Evolutionary conservation across 257 asterid genomes (phyloP), one percentile per base, ranked within the genome.

Genomic region (Lycium ferocissimum): DNA sequence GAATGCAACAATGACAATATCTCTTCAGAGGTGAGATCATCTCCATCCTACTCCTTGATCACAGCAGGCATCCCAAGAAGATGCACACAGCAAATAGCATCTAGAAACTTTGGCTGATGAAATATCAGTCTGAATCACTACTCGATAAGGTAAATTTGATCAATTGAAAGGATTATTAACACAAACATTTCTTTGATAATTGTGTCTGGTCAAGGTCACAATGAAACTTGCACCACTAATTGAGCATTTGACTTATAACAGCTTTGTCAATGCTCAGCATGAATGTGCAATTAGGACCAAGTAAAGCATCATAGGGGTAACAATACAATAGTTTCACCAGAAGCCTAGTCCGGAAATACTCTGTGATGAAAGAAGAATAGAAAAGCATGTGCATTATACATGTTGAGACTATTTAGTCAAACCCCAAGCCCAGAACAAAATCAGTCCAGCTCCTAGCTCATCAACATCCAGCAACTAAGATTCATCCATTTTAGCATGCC

Each of bases 171-270:
- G 62, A 75, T 49, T 26, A 75, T 18, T 13, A 45, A 47, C 80
- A 73, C n/a, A 73, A 47, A 22, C 3, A 75, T 75, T 72, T n/a
- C n/a, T n/a, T n/a, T n/a, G n/a, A n/a, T n/a, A n/a, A n/a, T n/a
- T n/a, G n/a, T 22, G 14, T 49, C 49, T 54, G n/a, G 45, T n/a
- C 58, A 45, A 45, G 43, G 17, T 72, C 58, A 72, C 45, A 38
- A 72, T 10, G 58, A 47, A 43, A 22, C 81, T 49, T 75, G 7
- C 81, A 75, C 61, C 18, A 13, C 62, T 75, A 75, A 22, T 75
- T 22, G 61, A 53, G 18, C 56, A 45, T 72, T 43, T 72, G 15
- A n/a, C 58, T 72, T 9, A n/a, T n/a, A 20, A 72, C 9, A 43
- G 37, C 35, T 72, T 72, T 72, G n/a, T 45, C 58, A 12, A 15